These are phyloP conservation scores for Myochromella boudieri DNA, from an alignment of 768 basidiomycete species.

Conservation along the genomic window DNA sequence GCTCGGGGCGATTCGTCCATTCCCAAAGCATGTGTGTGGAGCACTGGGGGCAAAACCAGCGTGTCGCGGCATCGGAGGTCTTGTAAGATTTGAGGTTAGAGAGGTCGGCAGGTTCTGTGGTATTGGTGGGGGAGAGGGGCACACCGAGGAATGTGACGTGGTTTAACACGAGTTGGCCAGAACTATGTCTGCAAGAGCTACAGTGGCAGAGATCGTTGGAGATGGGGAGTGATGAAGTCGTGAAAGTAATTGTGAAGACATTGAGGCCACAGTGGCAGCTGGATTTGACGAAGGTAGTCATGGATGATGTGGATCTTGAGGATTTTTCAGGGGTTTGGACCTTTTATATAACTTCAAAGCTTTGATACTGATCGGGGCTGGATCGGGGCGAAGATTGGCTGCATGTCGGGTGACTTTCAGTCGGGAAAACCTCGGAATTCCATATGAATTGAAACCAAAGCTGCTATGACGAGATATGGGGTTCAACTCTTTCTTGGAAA, in stretches of 20 bases:
- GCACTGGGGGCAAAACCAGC: constrained; percentile 19
- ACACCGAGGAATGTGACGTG: constrained; percentile 14
- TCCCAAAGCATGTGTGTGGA: constrained; percentile 19
- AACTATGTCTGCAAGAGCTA: constrained; percentile 27
- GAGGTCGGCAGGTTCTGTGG: constrained; percentile 11
- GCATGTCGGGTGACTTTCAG: too few relatives aligned
- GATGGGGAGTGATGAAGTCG: constrained; percentile 20
- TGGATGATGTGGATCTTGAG: neutral
- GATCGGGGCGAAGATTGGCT: too few relatives aligned
- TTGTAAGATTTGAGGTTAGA: constrained; percentile 15
- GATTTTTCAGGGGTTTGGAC: too few relatives aligned
- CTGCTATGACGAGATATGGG: too few relatives aligned
- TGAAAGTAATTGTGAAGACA: constrained; percentile 19
- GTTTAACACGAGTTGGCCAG: constrained; percentile 22
- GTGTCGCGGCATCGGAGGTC: constrained; percentile 9
- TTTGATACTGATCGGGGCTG: neutral
- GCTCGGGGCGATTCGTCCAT: neutral
- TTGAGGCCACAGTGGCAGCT: constrained; percentile 27
- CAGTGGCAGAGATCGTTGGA: constrained; percentile 26
- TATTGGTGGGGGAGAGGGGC: constrained; percentile 9
- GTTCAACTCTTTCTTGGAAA: too few relatives aligned
- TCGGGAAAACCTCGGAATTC: too few relatives aligned
- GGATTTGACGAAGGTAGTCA: constrained; percentile 24
- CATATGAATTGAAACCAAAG: too few relatives aligned
- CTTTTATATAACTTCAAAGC: too few relatives aligned